phyloP scores from a whole-genome alignment of 2,329 filamentous ascomycete genomes.

The Penicillium sp. region DNA sequence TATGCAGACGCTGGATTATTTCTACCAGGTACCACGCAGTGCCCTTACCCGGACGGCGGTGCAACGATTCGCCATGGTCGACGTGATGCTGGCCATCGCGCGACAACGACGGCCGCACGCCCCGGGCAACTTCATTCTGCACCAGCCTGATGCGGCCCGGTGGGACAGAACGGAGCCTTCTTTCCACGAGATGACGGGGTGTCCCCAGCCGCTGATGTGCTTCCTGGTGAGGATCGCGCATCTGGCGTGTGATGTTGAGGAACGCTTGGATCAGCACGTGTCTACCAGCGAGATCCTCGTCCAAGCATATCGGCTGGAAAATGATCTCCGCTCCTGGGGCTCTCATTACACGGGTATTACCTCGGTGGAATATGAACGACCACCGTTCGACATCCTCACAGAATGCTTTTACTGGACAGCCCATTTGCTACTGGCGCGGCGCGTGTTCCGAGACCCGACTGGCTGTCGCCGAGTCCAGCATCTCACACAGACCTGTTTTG shows the following conservation, averaged over 20 bases:
- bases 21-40: constrained; percentile 16
- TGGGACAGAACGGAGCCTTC: constrained; percentile 28
- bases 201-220: constrained; percentile 30
- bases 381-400: constrained; percentile 27
- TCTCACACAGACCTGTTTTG: constrained; percentile 25
- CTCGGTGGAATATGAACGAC: background rate
- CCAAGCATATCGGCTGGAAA: constrained; percentile 22
- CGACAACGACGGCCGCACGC: constrained; percentile 26
- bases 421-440: constrained; percentile 28
- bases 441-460: constrained; percentile 26
- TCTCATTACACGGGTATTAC: constrained; percentile 8
- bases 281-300: constrained; percentile 12
- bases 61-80: constrained; percentile 29
- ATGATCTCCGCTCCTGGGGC: constrained; percentile 26
- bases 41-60: constrained; percentile 22
- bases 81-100: constrained; percentile 30
- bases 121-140: constrained; percentile 20
- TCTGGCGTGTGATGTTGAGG: constrained; percentile 25
- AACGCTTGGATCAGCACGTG: constrained; percentile 2
- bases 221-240: constrained; percentile 25
- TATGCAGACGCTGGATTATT: constrained; percentile 24
- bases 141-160: constrained; percentile 19
- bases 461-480: constrained; percentile 26
- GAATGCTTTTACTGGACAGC: constrained; percentile 30
- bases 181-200: constrained; percentile 31